Base-by-base conservation (phyloP, 2,329 filamentous ascomycete genomes). In the Curvularia eragrostidis region DNA sequence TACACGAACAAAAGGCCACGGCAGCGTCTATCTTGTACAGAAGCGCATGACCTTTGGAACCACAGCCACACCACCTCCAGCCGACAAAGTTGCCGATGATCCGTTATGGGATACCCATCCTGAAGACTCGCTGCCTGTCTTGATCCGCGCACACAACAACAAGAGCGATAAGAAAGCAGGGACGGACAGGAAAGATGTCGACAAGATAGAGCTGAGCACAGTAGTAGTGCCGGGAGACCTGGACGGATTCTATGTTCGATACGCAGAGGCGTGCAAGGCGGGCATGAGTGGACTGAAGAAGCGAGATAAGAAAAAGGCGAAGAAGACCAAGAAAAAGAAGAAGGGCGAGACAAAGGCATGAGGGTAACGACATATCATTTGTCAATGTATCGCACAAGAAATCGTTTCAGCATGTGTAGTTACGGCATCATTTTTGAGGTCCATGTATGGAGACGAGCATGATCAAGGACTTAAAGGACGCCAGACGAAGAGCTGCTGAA, bases 241-340 rank as follows among this genome's bases (percentile, higher is more conserved):
- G 10, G 93, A 96, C 52, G 81, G 77, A 0, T 99, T 99, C 73
- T 99, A 93, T 76, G 80, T 82, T 28, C 84, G 86, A 50, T 99
- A 98, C 80, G 93, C 93, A 21, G 95, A 98, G 66, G 84, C 93
- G 3, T 97, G 93, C 79, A 97, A 96, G 81, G 81, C 84, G 0
- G 92, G 93, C 5, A 97, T 98, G 93, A 84, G 85, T 48, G 88
- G 89, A 7, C 75, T 99, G 79, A 98, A 97, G 86, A 97, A 96
- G 74, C 85, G 95, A 67, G 94, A 98, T 79, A 86, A 93, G 72
- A 96, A 90, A 78, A 94, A 91, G 84, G 88, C 89, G 66, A 91
- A 90, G 80, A 86, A 85, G 81, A 91, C 90, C 75, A 91, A 89
- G 80, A 87, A 84, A 76, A 83, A 81, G 80, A 90, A 88, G 81